phyloP scores from a whole-genome alignment of 352 stramenopile species.

The Globisporangium barbulae region DNA sequence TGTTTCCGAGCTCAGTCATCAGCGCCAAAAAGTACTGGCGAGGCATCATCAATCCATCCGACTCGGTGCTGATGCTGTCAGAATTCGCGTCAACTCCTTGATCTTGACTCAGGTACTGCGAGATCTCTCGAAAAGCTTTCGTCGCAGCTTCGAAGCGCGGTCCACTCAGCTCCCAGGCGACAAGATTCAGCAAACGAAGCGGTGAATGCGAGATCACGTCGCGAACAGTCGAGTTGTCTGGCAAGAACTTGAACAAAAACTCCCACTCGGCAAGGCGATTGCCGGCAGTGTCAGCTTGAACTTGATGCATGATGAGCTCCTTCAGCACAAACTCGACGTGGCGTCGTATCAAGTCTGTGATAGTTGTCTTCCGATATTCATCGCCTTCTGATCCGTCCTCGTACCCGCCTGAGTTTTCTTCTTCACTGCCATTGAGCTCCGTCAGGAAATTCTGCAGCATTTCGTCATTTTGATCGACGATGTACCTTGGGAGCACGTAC shows the following conservation, averaged over 20 bases:
- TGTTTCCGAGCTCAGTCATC: conserved; percentile 78
- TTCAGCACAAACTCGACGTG: conserved; percentile 56
- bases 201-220: conserved; percentile 57
- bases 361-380: conserved; percentile 21
- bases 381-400: conserved; percentile 23
- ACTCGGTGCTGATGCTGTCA: conserved; percentile 19
- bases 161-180: conserved; percentile 69
- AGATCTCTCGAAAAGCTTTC: conserved; percentile 52
- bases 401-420: conserved; percentile 20
- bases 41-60: conserved; percentile 49
- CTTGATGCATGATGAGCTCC: conserved; percentile 64
- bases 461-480: conserved; percentile 53
- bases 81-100: conserved; percentile 20
- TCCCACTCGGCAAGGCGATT: conserved; percentile 60
- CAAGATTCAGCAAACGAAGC: conserved; percentile 50
- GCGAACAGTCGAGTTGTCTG: conserved; percentile 50
- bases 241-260: conserved; percentile 68
- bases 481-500: conserved; percentile 57
- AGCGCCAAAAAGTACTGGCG: conserved; percentile 77
- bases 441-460: conserved; percentile 46
- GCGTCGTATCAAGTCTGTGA: conserved; percentile 41
- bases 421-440: conserved; percentile 26
- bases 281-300: conserved; percentile 44
- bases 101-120: conserved; percentile 39
- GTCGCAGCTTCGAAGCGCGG: conserved; percentile 46